These are phyloP conservation scores for Blumeria hordei DNA, from an alignment of 2,329 filamentous ascomycete species.

Conservation along the genomic window DNA sequence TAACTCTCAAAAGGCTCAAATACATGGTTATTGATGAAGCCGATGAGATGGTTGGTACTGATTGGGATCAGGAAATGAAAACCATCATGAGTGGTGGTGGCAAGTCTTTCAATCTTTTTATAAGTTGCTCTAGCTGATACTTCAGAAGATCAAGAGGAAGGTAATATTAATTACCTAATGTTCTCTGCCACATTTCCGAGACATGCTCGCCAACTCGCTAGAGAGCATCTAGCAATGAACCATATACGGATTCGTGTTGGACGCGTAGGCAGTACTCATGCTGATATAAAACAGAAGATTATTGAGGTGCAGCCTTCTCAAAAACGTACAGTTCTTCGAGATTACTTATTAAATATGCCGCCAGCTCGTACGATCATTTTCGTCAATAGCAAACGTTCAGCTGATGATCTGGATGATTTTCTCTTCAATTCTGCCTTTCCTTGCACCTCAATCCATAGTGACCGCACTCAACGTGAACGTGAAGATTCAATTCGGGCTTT, in stretches of 20 bases:
- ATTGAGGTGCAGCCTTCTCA: conserved; percentile 35
- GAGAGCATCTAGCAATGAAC: conserved; percentile 46
- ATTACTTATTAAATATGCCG: conserved; percentile 43
- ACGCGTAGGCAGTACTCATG: conserved; percentile 58
- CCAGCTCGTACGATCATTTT: conserved; percentile 73
- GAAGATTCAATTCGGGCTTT: conserved; percentile 81
- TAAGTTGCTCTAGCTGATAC: not conserved
- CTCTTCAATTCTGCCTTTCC: conserved; percentile 61
- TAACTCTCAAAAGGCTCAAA: conserved; percentile 54
- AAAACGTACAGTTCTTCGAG: conserved; percentile 49
- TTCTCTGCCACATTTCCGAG: conserved; percentile 92
- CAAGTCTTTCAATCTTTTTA: conserved; percentile 21
- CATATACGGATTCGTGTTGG: conserved; percentile 69
- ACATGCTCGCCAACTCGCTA: conserved; percentile 49
- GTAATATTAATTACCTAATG: conserved; percentile 45
- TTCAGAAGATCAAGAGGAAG: conserved; percentile 48
- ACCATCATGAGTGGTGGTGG: conserved; percentile 62
- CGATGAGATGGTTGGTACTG: conserved; percentile 63
- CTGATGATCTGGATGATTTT: conserved; percentile 71
- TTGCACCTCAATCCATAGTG: conserved; percentile 67
- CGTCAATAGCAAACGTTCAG: conserved; percentile 55
- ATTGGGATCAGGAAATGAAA: conserved; percentile 56
- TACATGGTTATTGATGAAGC: conserved; percentile 80
- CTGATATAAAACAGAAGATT: conserved; percentile 61
- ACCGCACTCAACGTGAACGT: conserved; percentile 72